Evolutionary conservation across 352 stramenopile species (phyloP), one percentile per base, ranked within the genome.

Genomic region (Pythium plurisporium): DNA sequence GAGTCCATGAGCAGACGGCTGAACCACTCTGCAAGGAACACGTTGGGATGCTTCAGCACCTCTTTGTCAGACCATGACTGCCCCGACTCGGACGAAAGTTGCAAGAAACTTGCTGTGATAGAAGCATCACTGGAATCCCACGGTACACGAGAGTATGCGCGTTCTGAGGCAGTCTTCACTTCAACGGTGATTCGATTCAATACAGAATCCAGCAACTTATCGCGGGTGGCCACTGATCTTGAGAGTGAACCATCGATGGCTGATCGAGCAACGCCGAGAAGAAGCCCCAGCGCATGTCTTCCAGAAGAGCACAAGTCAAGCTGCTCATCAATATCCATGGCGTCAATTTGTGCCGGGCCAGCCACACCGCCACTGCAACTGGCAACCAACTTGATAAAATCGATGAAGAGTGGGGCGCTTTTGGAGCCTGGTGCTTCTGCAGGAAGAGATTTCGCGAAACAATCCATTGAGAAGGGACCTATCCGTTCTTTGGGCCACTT

Each of bases 1-100:
- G 68, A 74, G 27, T 89, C 73, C 49, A 91, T 73, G 49, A 96
- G 45, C 29, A 96, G 67, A 5, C 70, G 71, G 52, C 79, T 95
- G 46, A 93, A 76, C 83, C 82, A 95, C 48, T 95, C 82, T 0
- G 86, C 86, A 19, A 96, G 69, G 51, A 89, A 91, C 1, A 96
- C 64, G 29, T 94, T 95, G 12, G 87, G 87, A 33, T 95, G 86
- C 37, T 71, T 82, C 5, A 93, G 59, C 6, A 95, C 78, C 58
- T 92, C 77, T 54, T 75, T 82, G 57, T 96, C 87, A 10, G 83
- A 90, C 82, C 86, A 95, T 10, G 76, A 60, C 31, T 90, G 72
- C 2, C 80, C 73, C 42, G 74, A 55, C 60, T 91, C 77, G 14
- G 75, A 76, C 33, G 76, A 87, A 9, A 92, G 72, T 34, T 94